Evolutionary conservation across 1,284 basidiomycete species (phyloP).

Genomic region (Cutaneotrichosporon dermatis): DNA sequence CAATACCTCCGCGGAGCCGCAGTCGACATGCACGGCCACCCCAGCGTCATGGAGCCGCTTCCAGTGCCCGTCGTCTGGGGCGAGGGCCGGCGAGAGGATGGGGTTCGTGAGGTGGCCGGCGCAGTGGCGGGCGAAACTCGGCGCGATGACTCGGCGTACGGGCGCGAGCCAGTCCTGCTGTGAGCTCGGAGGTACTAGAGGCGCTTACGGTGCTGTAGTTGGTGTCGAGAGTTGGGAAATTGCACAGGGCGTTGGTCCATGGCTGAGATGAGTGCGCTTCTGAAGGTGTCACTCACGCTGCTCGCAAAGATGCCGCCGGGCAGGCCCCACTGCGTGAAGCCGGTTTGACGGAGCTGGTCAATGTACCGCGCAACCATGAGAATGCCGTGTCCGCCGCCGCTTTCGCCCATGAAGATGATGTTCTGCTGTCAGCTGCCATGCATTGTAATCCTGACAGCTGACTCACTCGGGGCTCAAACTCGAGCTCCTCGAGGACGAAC

Average conservation of each 20-base stretch:
- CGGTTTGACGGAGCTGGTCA: constrained; percentile 8
- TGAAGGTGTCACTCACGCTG: too few species aligned
- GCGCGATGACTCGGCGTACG: not conserved
- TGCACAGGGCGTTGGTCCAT: constrained; percentile 9
- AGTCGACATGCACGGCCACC: constrained; percentile 11
- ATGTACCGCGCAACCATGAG: constrained; percentile 16
- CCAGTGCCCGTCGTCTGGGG: constrained; percentile 7
- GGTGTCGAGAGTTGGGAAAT: constrained; percentile 9
- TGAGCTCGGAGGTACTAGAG: not conserved
- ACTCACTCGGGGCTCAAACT: constrained; percentile 16
- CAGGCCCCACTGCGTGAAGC: constrained; percentile 7
- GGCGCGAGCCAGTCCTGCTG: constrained; percentile 13
- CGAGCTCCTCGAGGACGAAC: constrained; percentile 13
- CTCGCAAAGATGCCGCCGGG: constrained; percentile 14
- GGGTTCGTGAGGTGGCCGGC: constrained; percentile 3
- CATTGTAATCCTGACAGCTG: too few species aligned
- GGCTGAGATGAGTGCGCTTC: constrained; percentile 5
- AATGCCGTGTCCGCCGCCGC: constrained; percentile 10
- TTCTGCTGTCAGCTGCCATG: constrained; percentile 3
- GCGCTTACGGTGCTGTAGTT: constrained; percentile 12
- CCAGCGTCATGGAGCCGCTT: constrained; percentile 10
- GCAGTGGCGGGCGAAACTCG: constrained; percentile 5
- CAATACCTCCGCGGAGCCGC: constrained; percentile 13
- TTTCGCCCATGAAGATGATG: constrained; percentile 13
- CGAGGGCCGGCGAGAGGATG: constrained; percentile 12